Conservation (phyloP, 2,329 filamentous ascomycete genomes). For the Venturia asperata region DNA sequence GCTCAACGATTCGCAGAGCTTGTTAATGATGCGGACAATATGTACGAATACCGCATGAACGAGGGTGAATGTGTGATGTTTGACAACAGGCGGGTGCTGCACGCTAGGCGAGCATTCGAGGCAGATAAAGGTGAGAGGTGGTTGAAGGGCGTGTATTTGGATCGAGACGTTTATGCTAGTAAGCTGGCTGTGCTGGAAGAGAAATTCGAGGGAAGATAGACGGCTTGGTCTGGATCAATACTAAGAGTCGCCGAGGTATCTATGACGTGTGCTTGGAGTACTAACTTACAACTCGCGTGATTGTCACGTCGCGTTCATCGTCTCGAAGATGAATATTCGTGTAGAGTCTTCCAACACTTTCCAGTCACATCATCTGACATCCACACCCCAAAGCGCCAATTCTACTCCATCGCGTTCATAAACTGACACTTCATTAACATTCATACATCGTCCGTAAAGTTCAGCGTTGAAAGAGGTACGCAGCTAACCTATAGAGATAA, state of each 20-base stretch:
- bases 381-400: neutral
- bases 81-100: constrained; percentile 76
- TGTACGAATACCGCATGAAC: constrained; percentile 65
- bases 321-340: neutral
- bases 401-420: neutral
- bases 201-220: constrained; percentile 7
- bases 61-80: constrained; percentile 91
- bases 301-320: neutral
- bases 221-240: neutral
- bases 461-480: neutral
- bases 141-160: constrained; percentile 80
- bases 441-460: neutral
- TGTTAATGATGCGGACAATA: constrained; percentile 50
- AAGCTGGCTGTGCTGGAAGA: constrained; percentile 22
- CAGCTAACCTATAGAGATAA: neutral
- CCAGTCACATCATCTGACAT: neutral
- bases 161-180: constrained; percentile 53
- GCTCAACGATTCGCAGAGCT: constrained; percentile 50
- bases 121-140: constrained; percentile 60
- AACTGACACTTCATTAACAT: neutral
- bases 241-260: neutral
- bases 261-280: neutral
- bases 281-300: neutral
- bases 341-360: neutral
- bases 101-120: constrained; percentile 74